Percentiles rank a stretch among this genome's conserved stretches.
These are phyloP conservation scores for Fusarium hostae DNA, from an alignment of 2,329 filamentous ascomycete species.

Conservation along the genomic window DNA sequence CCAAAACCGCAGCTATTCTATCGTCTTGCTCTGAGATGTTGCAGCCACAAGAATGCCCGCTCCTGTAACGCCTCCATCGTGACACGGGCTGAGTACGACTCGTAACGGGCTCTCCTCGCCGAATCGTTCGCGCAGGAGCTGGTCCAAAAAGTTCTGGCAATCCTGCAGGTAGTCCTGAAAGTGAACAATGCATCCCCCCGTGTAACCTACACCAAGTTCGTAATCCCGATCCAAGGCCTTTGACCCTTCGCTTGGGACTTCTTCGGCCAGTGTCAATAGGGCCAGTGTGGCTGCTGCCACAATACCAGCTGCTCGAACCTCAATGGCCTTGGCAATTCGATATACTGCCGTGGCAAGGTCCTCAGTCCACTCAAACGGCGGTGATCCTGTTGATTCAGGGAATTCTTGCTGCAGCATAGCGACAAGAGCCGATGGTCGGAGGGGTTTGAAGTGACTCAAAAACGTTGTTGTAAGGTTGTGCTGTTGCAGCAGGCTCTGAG, in stretches of 20 bases:
- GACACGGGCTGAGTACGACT: constrained; percentile 65
- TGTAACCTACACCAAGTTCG: constrained; percentile 81
- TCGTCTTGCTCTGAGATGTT: constrained; percentile 50
- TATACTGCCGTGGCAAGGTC: constrained; percentile 69
- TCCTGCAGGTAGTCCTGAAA: constrained; percentile 79
- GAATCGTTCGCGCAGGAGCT: constrained; percentile 53
- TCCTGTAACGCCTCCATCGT: constrained; percentile 70
- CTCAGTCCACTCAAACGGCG: constrained; percentile 70
- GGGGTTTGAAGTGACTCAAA: constrained; percentile 74
- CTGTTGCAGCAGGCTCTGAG: constrained; percentile 63
- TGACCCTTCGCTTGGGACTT: constrained; percentile 60
- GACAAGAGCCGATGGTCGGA: constrained; percentile 56
- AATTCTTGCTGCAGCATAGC: constrained; percentile 64
- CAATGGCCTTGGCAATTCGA: constrained; percentile 75
- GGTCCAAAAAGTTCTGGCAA: constrained; percentile 75
- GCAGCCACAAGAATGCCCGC: constrained; percentile 69
- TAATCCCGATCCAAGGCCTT: constrained; percentile 39
- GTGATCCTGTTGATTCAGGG: constrained; percentile 56
- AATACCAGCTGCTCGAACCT: constrained; percentile 77
- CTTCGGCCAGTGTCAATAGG: constrained; percentile 74
- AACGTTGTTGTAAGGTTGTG: constrained; percentile 79
- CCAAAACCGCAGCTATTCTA: constrained; percentile 40
- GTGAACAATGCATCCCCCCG: constrained; percentile 82
- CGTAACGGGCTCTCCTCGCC: constrained; percentile 50
- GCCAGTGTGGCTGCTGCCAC: constrained; percentile 79